Evolutionary conservation across 1,139 yeast species (phyloP), one percentile per base, ranked within the genome.

Genomic region (Pneumocystis sp.): DNA sequence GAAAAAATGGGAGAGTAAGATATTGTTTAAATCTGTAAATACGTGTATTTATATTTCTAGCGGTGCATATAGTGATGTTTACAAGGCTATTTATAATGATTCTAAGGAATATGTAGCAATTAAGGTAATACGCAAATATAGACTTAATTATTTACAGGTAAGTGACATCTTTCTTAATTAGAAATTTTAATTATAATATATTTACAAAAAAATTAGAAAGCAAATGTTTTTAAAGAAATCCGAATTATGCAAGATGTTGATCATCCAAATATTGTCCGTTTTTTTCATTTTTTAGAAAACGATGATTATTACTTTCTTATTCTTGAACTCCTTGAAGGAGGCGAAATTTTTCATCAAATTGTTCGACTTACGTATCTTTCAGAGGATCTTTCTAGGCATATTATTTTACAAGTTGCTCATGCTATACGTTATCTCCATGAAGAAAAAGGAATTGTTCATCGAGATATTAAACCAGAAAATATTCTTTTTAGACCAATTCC

Each of bases 381-480:
- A 61, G 98, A 93, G 74, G 86, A 86, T 69, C 79, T 93, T 66
- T 80, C 96, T 6, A 80, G 95, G 61, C 97, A 91, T 76, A 86
- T 91, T 15, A 88, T 93, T 67, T 77, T 80, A 61, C 98, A 93
- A 74, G 85, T 93, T 63, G 89, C 96, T 10, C 80, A 85, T 64
- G 95, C 97, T 0, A 81, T 93, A 34, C 82, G 84, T 68, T 88
- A 89, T 74, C 78, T 93, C 71, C 98, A 93, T 76, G 84, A 84
- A 69, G 84, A 83, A 66, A 82, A 84, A 63, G 96, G 96, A 64
- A 85, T 93, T 61, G 98, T 90, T 25, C 98, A 93, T 74, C 81
- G 98, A 66, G 98, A 93, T 75, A 86, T 93, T 70, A 93, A 93
- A 74, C 97, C 98, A 0, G 98, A 93, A 72, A 93, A 93, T 75